Evolutionary conservation across 306 rosid genomes (phyloP), one percentile per base, ranked within the genome.

Genomic region (Castanea crenata): DNA sequence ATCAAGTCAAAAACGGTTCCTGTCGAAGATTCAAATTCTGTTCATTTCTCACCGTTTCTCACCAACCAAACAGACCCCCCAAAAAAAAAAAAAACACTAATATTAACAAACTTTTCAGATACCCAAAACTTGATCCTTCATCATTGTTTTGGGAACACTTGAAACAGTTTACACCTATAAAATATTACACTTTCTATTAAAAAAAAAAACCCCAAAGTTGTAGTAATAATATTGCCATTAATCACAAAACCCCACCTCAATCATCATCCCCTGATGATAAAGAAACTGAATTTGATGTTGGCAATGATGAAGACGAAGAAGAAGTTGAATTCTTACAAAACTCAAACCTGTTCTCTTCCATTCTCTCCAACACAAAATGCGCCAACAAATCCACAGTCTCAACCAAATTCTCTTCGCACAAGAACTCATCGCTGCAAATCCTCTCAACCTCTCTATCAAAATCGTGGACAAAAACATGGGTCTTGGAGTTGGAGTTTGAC

Each of bases 391-490:
- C 94, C 56, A 93, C 84, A 4, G 65, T 74, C 71, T 84, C 76
- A 9, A 90, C 90, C 88, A 90, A 21, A 89, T 95, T 95, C 80
- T 91, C 97, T 41, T 27, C 56, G 51, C 99, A 95, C 0, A 95
- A 91, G 80, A 93, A 95, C 86, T 93, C 97, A 5, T 89, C 67
- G 74, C 98, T 88, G 79, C 79, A 91, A 62, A 90, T 49, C 86
- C 83, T 86, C 87, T 95, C 99, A 15, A 93, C 97, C 3, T 90
- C 89, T 69, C 99, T 90, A 13, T 56, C 52, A n/a, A 91, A 64
- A 49, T 95, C 99, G 34, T 95, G 99, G 1, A 95, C 93, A 69
- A 95, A 95, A 4, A 95, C 92, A 55, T 95, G 94, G 3, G 99
- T 95, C 52, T 49, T 4, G 25, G 46, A 38, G 46, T 38, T 38